Percentiles rank a stretch among this genome's conserved stretches.
These are phyloP conservation scores for Nissolia schottii DNA, from an alignment of 306 rosid genomes.

Conservation along the genomic window DNA sequence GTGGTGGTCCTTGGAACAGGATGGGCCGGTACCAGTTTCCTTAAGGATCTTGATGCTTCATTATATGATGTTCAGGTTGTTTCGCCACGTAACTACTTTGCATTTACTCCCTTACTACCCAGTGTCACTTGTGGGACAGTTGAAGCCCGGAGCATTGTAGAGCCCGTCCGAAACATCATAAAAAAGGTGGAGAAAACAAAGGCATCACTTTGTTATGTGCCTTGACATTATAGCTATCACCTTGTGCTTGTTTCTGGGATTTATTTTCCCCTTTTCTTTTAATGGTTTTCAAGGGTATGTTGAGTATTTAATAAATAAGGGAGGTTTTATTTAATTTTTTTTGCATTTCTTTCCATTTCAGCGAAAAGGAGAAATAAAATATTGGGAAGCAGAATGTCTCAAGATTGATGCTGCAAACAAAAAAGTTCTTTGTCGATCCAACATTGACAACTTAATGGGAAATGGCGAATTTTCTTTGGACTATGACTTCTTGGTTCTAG, in stretches of 20 bases:
- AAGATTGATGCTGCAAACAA: slow-evolving; percentile 79
- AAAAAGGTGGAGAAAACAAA: slow-evolving; percentile 55
- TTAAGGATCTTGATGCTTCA: slow-evolving; percentile 79
- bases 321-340: background rate
- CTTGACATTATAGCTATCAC: background rate
- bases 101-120: slow-evolving; percentile 90
- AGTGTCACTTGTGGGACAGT: slow-evolving; percentile 95
- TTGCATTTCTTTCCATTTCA: slow-evolving; percentile 32
- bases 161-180: slow-evolving; percentile 79
- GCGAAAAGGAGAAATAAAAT: slow-evolving; percentile 71
- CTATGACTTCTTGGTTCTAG: slow-evolving; percentile 81
- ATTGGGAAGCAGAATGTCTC: slow-evolving; percentile 85
- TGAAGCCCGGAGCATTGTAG: slow-evolving; percentile 97
- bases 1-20: slow-evolving; percentile 98
- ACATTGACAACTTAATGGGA: slow-evolving; percentile 49
- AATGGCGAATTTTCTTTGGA: slow-evolving; percentile 67
- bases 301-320: background rate
- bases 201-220: slow-evolving; percentile 5
- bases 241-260: slow-evolving; percentile 1
- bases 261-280: background rate
- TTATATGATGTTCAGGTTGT: slow-evolving; percentile 75
- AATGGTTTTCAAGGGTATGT: background rate
- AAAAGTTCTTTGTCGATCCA: slow-evolving; percentile 57
- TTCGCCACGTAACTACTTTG: slow-evolving; percentile 91
- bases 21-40: slow-evolving; percentile 96